A percentile compares a stretch with the other conserved stretches of the same genome.
These are phyloP conservation scores for Eutypella sp. DNA, from an alignment of 2,329 filamentous ascomycete genomes.

Conservation along the genomic window DNA sequence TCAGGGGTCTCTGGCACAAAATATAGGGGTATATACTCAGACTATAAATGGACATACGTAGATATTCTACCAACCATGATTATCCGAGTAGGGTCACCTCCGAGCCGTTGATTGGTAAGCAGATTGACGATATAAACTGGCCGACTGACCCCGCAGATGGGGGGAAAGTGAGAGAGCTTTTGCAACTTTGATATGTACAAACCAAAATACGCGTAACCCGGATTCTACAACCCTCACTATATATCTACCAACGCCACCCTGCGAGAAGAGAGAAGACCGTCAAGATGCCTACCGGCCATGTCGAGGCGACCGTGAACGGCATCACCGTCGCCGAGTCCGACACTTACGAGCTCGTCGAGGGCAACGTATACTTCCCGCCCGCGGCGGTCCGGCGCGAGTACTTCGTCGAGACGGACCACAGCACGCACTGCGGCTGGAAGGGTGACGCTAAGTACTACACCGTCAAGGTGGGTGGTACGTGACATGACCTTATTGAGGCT, in stretches of 20 bases:
- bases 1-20: no score
- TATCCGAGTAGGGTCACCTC: no score
- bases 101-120: no score
- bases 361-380: slow-evolving; percentile 53
- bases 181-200: no score
- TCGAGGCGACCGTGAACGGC: slow-evolving; percentile 42
- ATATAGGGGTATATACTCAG: no score
- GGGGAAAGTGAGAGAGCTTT: no score
- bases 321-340: slow-evolving; percentile 44
- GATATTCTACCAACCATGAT: no score
- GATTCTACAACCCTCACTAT: neutral
- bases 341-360: slow-evolving; percentile 52
- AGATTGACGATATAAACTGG: neutral
- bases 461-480: slow-evolving; percentile 41
- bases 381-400: slow-evolving; percentile 38
- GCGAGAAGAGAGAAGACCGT: no score
- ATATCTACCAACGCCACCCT: no score
- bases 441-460: slow-evolving; percentile 54
- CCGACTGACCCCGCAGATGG: neutral
- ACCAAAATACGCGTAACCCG: neutral
- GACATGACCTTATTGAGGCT: neutral
- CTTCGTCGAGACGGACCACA: slow-evolving; percentile 40
- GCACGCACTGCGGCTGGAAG: slow-evolving; percentile 52
- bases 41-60: no score
- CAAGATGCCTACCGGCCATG: slow-evolving; percentile 26